Percentiles rank a stretch among this genome's conserved stretches.
These are phyloP conservation scores for Coemansia sp. DNA, from an alignment of 192 early-diverging fungal genomes.

Conservation along the genomic window DNA sequence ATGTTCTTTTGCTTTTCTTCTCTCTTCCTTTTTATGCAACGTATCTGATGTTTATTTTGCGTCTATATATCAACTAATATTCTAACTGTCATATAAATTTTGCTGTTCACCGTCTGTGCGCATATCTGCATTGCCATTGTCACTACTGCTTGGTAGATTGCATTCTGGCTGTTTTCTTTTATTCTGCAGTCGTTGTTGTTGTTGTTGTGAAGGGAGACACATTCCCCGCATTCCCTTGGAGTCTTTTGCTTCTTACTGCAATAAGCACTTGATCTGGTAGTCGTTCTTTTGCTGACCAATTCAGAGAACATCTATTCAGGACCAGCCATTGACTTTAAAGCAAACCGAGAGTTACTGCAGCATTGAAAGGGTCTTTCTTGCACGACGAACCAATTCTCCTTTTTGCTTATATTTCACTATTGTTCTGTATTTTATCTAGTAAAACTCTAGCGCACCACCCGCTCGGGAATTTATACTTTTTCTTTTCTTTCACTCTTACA, in stretches of 20 bases:
- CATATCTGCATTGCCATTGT: not conserved
- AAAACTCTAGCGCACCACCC: not conserved
- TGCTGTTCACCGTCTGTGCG: not conserved
- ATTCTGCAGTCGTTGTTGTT: not conserved
- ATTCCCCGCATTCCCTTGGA: constrained; percentile 23
- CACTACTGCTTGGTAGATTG: not conserved
- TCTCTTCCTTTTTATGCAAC: no score
- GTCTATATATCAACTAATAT: no score
- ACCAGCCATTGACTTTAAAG: no score
- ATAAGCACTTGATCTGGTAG: not conserved
- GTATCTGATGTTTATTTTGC: no score
- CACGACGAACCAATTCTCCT: not conserved
- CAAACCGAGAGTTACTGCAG: no score
- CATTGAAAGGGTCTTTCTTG: not conserved
- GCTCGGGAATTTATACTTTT: not conserved
- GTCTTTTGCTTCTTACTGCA: not conserved
- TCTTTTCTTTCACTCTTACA: not conserved
- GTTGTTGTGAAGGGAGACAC: not conserved
- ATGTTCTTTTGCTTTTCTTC: no score
- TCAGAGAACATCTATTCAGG: no score
- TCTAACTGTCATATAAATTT: not conserved
- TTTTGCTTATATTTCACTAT: not conserved
- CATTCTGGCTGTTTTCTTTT: not conserved
- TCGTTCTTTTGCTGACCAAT: not conserved
- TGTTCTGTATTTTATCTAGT: not conserved